Conservation (phyloP, 2,329 filamentous ascomycete genomes). For the Pseudocercospora crystallina region DNA sequence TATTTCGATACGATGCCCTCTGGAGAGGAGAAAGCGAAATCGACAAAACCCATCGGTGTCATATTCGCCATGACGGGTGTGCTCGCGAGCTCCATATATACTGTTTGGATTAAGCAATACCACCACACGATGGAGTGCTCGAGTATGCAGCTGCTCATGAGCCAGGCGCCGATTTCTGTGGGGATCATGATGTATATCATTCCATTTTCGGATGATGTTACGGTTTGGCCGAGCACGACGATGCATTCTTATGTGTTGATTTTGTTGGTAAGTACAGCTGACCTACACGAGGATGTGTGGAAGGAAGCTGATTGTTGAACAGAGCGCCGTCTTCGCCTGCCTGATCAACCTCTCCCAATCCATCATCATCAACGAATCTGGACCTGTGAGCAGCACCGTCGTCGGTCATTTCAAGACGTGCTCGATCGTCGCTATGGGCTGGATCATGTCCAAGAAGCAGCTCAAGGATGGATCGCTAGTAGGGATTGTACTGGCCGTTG, state of each 20-base stretch:
- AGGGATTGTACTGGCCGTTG: conserved; percentile 33
- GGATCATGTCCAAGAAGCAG: conserved; percentile 28
- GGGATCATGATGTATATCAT: conserved; percentile 65
- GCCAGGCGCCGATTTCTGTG: conserved; percentile 64
- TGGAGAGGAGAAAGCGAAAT: conserved; percentile 48
- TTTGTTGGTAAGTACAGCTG: conserved; percentile 48
- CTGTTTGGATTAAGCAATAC: conserved; percentile 66
- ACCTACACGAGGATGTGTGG: neutral
- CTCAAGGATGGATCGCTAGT: conserved; percentile 31
- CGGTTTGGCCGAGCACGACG: conserved; percentile 55
- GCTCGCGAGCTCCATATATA: conserved; percentile 66
- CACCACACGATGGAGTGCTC: conserved; percentile 65
- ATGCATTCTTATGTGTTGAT: conserved; percentile 48
- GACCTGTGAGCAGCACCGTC: conserved; percentile 36
- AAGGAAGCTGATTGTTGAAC: conserved; percentile 9
- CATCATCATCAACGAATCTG: conserved; percentile 35
- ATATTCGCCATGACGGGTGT: conserved; percentile 65
- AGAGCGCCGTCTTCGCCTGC: conserved; percentile 64
- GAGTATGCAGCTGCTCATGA: conserved; percentile 69
- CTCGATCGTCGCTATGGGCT: conserved; percentile 34
- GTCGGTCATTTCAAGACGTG: conserved; percentile 39
- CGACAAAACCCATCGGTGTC: conserved; percentile 60
- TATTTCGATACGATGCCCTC: conserved; percentile 61
- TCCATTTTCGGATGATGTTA: conserved; percentile 64
- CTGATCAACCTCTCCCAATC: conserved; percentile 57